Evolutionary conservation across 192 early-diverging fungal species (phyloP).

Genomic region (Chytriomyces sp.): DNA sequence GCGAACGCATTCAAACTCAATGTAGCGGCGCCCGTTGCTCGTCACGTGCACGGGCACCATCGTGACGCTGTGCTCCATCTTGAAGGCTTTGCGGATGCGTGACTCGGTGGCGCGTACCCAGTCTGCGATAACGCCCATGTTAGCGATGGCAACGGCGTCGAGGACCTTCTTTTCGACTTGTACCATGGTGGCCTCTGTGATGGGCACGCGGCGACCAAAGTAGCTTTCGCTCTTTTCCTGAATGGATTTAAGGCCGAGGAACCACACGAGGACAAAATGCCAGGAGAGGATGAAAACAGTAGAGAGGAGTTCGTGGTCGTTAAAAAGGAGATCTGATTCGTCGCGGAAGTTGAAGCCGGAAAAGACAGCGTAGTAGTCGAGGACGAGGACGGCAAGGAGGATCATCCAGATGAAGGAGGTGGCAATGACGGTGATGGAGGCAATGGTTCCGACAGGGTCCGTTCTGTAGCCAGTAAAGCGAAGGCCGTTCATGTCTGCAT

Average conservation of each 20-base stretch:
- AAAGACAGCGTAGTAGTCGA: slow-evolving; percentile 73
- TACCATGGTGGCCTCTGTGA: slow-evolving; percentile 32
- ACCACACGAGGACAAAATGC: slow-evolving; percentile 74
- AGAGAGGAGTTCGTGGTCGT: slow-evolving; percentile 61
- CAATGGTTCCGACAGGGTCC: slow-evolving; percentile 56
- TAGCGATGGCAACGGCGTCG: slow-evolving; percentile 28
- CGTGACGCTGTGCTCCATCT: slow-evolving; percentile 28
- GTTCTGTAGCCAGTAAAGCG: slow-evolving; percentile 66
- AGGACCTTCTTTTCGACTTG: slow-evolving; percentile 37
- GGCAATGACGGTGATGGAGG: slow-evolving; percentile 47
- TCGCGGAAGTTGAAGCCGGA: slow-evolving; percentile 49
- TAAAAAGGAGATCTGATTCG: slow-evolving; percentile 52
- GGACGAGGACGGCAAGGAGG: slow-evolving; percentile 63
- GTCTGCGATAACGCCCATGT: slow-evolving; percentile 40
- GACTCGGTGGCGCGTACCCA: slow-evolving; percentile 31
- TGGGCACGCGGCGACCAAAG: slow-evolving; percentile 58
- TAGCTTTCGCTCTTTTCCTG: slow-evolving; percentile 61
- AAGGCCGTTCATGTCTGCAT: slow-evolving; percentile 14
- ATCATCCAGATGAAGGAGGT: slow-evolving; percentile 68
- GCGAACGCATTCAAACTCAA: slow-evolving; percentile 73
- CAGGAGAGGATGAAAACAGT: slow-evolving; percentile 72
- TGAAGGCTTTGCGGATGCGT: not conserved
- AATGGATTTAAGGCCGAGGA: slow-evolving; percentile 53
- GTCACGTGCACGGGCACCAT: slow-evolving; percentile 47
- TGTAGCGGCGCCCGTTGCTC: slow-evolving; percentile 55